Percentiles rank a stretch among this genome's conserved stretches.
Conservation (phyloP, 306 rosid species). For the Alnus rubra region DNA sequence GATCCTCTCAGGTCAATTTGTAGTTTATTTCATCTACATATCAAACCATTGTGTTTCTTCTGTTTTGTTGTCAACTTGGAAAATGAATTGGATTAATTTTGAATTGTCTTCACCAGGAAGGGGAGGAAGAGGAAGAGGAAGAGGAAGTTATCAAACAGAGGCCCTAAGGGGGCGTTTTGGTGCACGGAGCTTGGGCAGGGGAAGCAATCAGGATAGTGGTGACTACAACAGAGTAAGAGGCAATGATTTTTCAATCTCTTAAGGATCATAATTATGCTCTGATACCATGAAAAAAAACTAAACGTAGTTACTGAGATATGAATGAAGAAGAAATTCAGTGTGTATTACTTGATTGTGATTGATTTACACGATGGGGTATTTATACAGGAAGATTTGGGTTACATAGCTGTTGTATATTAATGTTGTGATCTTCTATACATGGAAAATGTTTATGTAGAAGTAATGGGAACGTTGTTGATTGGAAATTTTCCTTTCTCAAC, state of each 20-base stretch:
- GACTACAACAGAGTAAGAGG: conserved; percentile 65
- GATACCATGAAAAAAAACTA: no score
- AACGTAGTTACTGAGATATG: no score
- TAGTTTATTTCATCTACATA: background rate
- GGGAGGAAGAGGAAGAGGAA: conserved; percentile 67
- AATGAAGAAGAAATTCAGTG: no score
- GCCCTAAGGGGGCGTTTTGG: conserved; percentile 80
- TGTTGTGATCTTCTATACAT: no score
- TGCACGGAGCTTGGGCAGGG: conserved; percentile 62
- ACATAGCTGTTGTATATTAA: no score
- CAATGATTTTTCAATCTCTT: conserved; percentile 45
- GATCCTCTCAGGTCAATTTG: background rate
- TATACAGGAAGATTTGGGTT: no score
- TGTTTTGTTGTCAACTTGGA: background rate
- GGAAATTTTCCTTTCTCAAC: no score
- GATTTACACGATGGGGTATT: no score
- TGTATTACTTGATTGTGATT: no score
- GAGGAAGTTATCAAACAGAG: conserved; percentile 65
- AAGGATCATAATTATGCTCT: no score
- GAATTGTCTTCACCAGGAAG: conserved; percentile 51
- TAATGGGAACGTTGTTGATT: no score
- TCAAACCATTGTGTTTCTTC: background rate
- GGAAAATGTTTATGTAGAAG: no score
- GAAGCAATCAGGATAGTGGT: conserved; percentile 53
- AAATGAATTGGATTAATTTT: background rate